A percentile compares a stretch with the other conserved stretches of the same genome.
Evolutionary conservation across 2,329 filamentous ascomycete genomes (phyloP).

Genomic region (Lizonia empirigonia): DNA sequence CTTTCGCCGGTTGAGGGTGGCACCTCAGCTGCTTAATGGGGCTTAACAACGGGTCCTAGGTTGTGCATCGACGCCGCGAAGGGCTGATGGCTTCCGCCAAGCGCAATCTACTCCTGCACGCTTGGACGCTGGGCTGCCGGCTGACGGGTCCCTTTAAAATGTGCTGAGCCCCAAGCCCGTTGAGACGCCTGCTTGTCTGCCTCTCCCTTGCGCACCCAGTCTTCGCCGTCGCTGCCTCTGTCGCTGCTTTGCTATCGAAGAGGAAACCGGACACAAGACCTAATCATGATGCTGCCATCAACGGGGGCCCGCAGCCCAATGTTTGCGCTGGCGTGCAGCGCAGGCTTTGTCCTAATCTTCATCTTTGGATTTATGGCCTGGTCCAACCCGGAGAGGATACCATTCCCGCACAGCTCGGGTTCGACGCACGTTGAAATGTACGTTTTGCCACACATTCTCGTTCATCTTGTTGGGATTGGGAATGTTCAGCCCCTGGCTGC

Average conservation of each 20-base stretch:
- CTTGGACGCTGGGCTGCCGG: slow-evolving; percentile 30
- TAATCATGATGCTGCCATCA: slow-evolving; percentile 39
- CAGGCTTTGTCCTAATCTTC: slow-evolving; percentile 40
- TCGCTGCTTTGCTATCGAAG: slow-evolving; percentile 16
- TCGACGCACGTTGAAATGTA: slow-evolving; percentile 37
- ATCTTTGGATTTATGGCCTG: slow-evolving; percentile 45
- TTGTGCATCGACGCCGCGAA: slow-evolving; percentile 21
- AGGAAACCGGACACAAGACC: slow-evolving; percentile 6
- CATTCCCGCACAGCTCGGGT: slow-evolving; percentile 24
- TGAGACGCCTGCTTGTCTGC: slow-evolving; percentile 11
- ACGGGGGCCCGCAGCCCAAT: slow-evolving; percentile 41
- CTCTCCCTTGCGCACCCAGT: slow-evolving; percentile 22
- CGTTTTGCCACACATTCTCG: slow-evolving; percentile 5
- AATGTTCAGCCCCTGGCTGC: not conserved
- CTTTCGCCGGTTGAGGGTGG: slow-evolving; percentile 6
- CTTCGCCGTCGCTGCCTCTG: slow-evolving; percentile 11
- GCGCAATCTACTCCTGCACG: slow-evolving; percentile 32
- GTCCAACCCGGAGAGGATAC: slow-evolving; percentile 36
- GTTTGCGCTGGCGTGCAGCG: slow-evolving; percentile 38
- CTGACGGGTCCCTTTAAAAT: slow-evolving; percentile 32
- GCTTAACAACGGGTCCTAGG: slow-evolving; percentile 19
- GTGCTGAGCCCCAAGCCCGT: slow-evolving; percentile 25
- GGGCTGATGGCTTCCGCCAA: slow-evolving; percentile 28
- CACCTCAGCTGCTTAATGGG: slow-evolving; percentile 18
- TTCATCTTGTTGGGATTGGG: not conserved